phyloP scores from a whole-genome alignment of 768 basidiomycete species.

The Cubamyces lactineus region DNA sequence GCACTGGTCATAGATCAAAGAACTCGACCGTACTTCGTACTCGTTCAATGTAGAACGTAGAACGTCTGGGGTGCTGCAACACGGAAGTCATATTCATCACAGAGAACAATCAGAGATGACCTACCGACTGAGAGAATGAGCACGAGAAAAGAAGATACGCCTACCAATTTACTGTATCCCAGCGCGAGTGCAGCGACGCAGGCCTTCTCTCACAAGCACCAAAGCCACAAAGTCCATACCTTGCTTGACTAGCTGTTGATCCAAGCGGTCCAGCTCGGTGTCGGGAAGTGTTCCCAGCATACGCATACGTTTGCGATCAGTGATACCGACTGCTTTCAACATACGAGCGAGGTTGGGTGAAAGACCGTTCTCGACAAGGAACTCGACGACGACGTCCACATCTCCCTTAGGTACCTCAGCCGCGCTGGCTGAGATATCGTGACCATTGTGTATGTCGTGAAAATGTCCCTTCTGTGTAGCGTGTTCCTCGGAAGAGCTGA shows the following conservation, averaged over 20 bases:
- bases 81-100: no score
- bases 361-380: slow-evolving; percentile 7
- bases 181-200: not conserved
- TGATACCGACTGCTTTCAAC: not conserved
- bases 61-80: no score
- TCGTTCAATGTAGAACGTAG: no score
- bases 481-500: not conserved
- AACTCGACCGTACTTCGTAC: no score
- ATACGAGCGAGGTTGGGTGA: not conserved
- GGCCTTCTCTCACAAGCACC: slow-evolving; percentile 6
- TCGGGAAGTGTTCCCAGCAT: not conserved
- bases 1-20: no score
- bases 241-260: not conserved
- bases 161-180: not conserved
- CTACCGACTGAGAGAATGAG: no score
- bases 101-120: no score
- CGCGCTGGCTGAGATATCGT: not conserved
- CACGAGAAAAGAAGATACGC: no score
- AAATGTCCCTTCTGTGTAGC: not conserved
- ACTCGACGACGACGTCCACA: not conserved
- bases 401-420: not conserved
- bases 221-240: slow-evolving; percentile 4
- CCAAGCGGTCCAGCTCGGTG: not conserved
- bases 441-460: not conserved
- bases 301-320: not conserved